Base-by-base conservation (phyloP, 2,329 filamentous ascomycete species). In the Dissoconium aciculare region DNA sequence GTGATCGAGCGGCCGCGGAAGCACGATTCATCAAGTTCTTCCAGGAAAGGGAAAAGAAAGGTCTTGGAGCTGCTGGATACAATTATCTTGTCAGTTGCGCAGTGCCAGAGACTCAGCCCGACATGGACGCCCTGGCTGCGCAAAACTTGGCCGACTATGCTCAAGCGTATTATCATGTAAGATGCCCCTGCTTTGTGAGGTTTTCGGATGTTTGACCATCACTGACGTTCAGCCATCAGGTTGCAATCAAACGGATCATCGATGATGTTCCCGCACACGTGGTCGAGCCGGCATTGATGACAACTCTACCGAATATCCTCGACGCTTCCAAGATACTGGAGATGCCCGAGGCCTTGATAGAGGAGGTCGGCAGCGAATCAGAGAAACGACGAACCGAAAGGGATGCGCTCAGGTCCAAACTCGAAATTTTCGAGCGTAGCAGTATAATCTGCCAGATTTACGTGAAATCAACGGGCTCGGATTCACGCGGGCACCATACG, bases 381-480 rank as follows among this genome's bases (percentile, higher is more conserved):
- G 30, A 24, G 15, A 13, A 14, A 4, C n/a, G 28, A 15, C 30
- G 11, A 33, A 15, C 30, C n/a, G 26, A 26, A 5, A 15, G 34
- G 12, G 24, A 36, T 23, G 13, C 26, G 9, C 23, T 36, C 21
- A 23, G 28, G 24, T 14, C 34, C 17, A 36, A 36, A 29, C 34
- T 36, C 19, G 26, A 29, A 13, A 21, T 36, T 3, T 30, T 36
- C 11, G 25, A 19, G 24, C 34, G 34, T 17, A 36, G 34, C 34
- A 36, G 34, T 24, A 30, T 36, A n/a, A 33, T 33, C 11, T 36
- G 34, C 30, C 26, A 19, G 17, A 16, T 33, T 19, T 36, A 36
- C 26, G 15, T 21, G 15, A 16, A 36, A 14, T 32, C n/a, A n/a
- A 19, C 32, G n/a, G n/a, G n/a, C n/a, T n/a, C n/a, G n/a, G n/a